Base-by-base conservation (phyloP, 768 basidiomycete species). In the Psilocybe subaeruginosa region DNA sequence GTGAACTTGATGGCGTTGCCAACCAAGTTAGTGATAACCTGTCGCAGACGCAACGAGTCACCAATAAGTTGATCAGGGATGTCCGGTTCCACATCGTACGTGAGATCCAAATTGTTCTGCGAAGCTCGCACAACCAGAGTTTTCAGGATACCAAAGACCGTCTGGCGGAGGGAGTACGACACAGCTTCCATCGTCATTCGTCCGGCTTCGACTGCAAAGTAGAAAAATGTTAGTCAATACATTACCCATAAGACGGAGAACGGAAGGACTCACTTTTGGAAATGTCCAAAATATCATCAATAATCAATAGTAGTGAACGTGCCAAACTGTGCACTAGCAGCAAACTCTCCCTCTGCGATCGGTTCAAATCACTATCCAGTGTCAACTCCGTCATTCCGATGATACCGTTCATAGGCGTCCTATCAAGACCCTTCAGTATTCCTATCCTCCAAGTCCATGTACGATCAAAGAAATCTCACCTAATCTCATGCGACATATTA, bases 121-220 rank as follows among this genome's bases (percentile, higher is more conserved):
- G 95, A 93, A 2, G 97, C 97, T 49, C 96, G 95, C 54, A 98
- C 95, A 68, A 98, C 96, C 59, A 99, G 85, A 0, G 97, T 99
- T 79, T 99, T 99, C 70, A 99, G 85, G 62, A 99, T 97, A 30
- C 95, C 94, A 69, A 98, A 99, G 45, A 98, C 94, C 3, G 94
- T 97, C 67, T 95, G 90, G n/a, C 97, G 91, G 30, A 98, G 83
- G 8, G 96, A 98, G 77, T 97, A 99, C 2, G 96, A 91, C n/a
- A 98, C 97, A 30, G 93, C 90, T 77, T 99, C 97, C 92, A 99
- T 97, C 2, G 95, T 99, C 97, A 99, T 99, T 11, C 97, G 91
- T 48, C 97, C 97, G 43, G 97, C 97, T 76, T 99, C 97, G 70
- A 99, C 96, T 97, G 68, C 7, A 66, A 43, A 37, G 23, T n/a